Conservation (phyloP, 768 basidiomycete species). For the Inosperma sp. region DNA sequence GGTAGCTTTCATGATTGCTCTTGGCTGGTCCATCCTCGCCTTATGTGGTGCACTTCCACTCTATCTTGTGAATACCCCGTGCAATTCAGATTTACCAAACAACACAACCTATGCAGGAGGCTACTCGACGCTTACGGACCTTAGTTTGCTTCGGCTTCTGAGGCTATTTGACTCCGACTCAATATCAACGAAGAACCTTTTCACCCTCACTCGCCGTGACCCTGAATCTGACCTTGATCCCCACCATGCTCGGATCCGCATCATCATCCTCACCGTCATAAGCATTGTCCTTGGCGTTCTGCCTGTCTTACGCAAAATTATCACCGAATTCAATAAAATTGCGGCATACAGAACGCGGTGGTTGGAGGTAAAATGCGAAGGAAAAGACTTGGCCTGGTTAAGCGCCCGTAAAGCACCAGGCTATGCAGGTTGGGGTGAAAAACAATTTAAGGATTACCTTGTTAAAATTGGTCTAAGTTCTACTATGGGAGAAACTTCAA, state of each 20-base stretch:
- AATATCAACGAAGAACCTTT: conserved; percentile 29
- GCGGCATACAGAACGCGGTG: conserved; percentile 55
- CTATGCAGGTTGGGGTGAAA: conserved; percentile 70
- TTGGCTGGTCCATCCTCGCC: conserved; percentile 65
- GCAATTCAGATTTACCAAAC: conserved; percentile 50
- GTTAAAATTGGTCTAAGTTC: conserved; percentile 63
- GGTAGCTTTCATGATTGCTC: conserved; percentile 56
- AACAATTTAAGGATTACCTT: conserved; percentile 64
- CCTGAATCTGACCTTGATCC: conserved; percentile 31
- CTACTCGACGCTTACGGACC: conserved; percentile 67
- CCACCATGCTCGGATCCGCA: conserved; percentile 49
- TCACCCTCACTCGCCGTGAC: conserved; percentile 32
- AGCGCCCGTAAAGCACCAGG: conserved; percentile 59
- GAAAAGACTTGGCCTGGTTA: conserved; percentile 73
- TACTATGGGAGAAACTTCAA: conserved; percentile 37
- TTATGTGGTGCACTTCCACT: conserved; percentile 70
- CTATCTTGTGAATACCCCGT: conserved; percentile 65
- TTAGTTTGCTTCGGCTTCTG: conserved; percentile 72
- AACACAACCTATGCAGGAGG: conserved; percentile 48
- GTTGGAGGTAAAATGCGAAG: conserved; percentile 58
- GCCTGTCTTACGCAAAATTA: conserved; percentile 60
- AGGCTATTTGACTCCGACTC: conserved; percentile 48
- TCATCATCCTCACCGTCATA: conserved; percentile 66
- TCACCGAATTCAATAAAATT: conserved; percentile 57
- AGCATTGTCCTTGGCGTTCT: conserved; percentile 56